Evolutionary conservation across 2,329 filamentous ascomycete species (phyloP), one percentile per base, ranked within the genome.

Genomic region (Botrytis sinoallii): DNA sequence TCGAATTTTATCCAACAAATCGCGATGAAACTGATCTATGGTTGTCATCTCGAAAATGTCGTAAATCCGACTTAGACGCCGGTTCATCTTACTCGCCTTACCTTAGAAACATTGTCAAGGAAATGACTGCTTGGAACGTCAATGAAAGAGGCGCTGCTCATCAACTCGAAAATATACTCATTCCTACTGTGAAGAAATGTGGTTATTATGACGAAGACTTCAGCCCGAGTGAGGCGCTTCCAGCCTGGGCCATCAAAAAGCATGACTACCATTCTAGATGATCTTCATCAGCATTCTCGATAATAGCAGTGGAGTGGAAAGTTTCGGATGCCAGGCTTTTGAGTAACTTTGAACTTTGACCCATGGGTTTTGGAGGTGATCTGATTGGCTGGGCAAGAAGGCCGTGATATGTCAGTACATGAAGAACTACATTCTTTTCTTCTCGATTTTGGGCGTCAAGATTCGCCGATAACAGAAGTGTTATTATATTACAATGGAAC

Each of bases 181-280:
- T 69, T 57, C 48, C 48, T 32, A 69, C 52, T 29, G 66, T 52
- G 29, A 59, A 22, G 38, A 38, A 38, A 22, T 38, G 48, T 44
- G 66, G 66, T 20, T 69, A 69, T 25, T 38, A 42, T 32, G 35
- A 32, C 10, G 66, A 59, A 38, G 59, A 59, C 2, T 48, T 52
- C 6, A 65, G 73, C n/a, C 42, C 65, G 2, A 38, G 72, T 38
- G 61, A 73, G 25, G 64, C 65, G 35, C 63, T 79, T 63, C 77
- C 77, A 6, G 61, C 57, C 8, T 79, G 77, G 77, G 75, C 75
- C 35, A 77, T 77, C 4, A 75, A 68, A 35, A 71, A 74, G 3
- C 77, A 79, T 72, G 75, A 78, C 35, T 79, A 77, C 48, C 75
- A 77, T 63, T 42, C 75, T 40, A 68, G 44, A 40, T 52, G 9